Evolutionary conservation across 2,329 filamentous ascomycete genomes (phyloP).

Genomic region (Fusarium miscanthi): DNA sequence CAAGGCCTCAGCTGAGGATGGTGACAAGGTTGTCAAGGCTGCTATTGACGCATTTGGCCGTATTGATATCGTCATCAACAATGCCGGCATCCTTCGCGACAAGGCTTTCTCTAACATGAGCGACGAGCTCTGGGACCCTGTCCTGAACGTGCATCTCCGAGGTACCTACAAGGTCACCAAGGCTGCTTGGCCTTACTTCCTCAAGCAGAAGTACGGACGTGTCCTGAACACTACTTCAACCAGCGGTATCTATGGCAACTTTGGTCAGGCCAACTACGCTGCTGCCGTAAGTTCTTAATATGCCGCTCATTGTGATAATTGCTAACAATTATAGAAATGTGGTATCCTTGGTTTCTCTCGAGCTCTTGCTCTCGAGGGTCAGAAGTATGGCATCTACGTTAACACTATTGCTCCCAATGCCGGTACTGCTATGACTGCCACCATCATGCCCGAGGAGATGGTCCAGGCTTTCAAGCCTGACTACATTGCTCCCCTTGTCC

Average conservation of each 20-base stretch:
- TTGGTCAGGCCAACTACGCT: conserved; percentile 97
- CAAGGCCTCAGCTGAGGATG: conserved; percentile 93
- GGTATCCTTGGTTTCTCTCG: conserved; percentile 97
- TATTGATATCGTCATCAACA: conserved; percentile 96
- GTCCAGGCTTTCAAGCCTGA: conserved; percentile 99
- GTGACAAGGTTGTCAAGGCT: conserved; percentile 88
- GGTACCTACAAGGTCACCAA: conserved; percentile 98
- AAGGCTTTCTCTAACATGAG: conserved; percentile 99
- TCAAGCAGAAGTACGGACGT: conserved; percentile 98
- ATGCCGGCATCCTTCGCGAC: conserved; percentile 96
- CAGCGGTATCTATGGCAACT: conserved; percentile 98
- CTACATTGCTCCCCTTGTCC: conserved; percentile 93
- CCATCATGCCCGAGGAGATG: conserved; percentile 95
- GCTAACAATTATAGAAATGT: conserved; percentile 70
- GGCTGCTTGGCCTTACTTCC: conserved; percentile 96
- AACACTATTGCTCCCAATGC: conserved; percentile 99
- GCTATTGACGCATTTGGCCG: conserved; percentile 95
- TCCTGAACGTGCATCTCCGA: conserved; percentile 90
- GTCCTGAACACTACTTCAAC: conserved; percentile 97
- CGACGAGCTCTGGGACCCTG: conserved; percentile 90
- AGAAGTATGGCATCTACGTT: conserved; percentile 97
- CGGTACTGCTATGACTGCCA: conserved; percentile 93
- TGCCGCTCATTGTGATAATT: neutral
- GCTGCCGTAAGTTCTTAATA: conserved; percentile 72
- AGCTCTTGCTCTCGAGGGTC: conserved; percentile 90